Evolutionary conservation across 306 rosid species (phyloP), one percentile per base, ranked within the genome.

Genomic region (Fragaria vesca): DNA sequence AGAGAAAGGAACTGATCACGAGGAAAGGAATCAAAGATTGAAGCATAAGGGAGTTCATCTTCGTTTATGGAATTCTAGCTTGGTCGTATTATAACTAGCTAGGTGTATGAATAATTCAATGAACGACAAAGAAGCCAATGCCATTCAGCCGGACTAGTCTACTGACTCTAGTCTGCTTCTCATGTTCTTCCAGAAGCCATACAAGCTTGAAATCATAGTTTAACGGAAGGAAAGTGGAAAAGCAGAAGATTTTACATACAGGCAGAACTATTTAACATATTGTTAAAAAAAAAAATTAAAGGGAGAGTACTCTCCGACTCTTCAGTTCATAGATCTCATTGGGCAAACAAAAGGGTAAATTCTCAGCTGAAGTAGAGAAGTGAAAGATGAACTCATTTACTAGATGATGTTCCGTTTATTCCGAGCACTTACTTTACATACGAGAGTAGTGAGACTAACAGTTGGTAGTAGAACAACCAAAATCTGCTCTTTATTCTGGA

Each of bases 401-500:
- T 21, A 40, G 24, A 54, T 73, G 67, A 45, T 54, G 38, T 36
- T 55, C 43, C n/a, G 12, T 73, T 8, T 7, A 13, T 74, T 58
- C 45, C 20, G 0, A 45, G 7, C 34, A 43, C 46, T 10, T 61
- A 45, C 18, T 26, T n/a, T 42, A 68, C 72, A 68, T 42, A 40
- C 28, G 17, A 32, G 46, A 66, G 32, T 20, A 66, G 20, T 10
- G 72, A 42, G 72, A 42, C 4, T 9, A 4, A 5, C 24, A 67
- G 32, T 28, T 61, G 48, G 46, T 11, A 18, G 46, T 17, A 47
- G 51, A 75, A 51, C 71, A 61, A 46, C 69, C 78, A 28, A 75
- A 62, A 12, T 67, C 52, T 67, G 18, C 73, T 8, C 55, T 40
- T 65, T 76, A 67, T 52, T 69, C 74, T 30, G 57, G 11, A 52